phyloP scores from a whole-genome alignment of 1,284 basidiomycete species.

The Coniferiporia sulphurascens region DNA sequence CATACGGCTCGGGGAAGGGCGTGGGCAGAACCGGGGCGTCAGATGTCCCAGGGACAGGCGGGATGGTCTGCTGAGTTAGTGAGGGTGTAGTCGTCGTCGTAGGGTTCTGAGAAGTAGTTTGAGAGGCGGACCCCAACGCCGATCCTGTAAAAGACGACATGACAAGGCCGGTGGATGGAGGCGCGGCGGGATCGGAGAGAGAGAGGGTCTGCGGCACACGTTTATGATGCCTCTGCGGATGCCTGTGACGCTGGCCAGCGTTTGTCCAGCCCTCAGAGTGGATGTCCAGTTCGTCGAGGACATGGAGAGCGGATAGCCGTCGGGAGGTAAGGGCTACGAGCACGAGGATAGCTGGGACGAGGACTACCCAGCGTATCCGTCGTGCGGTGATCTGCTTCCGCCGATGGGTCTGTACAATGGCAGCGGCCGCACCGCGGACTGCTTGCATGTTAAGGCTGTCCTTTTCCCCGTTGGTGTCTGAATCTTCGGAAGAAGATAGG shows the following conservation, averaged over 20 bases:
- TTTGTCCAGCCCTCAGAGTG: conserved; percentile 15
- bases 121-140: background rate
- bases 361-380: conserved; percentile 42
- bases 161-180: conserved; percentile 13
- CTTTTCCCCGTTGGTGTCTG: conserved; percentile 26
- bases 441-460: conserved; percentile 5
- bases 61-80: conserved; percentile 26
- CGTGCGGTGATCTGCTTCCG: conserved; percentile 40
- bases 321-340: conserved; percentile 48
- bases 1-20: conserved; percentile 75
- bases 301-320: conserved; percentile 30
- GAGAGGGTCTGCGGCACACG: conserved; percentile 8
- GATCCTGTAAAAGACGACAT: background rate
- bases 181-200: conserved; percentile 17
- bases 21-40: conserved; percentile 48
- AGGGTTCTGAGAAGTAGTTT: conserved; percentile 25
- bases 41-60: conserved; percentile 33
- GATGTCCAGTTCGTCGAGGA: conserved; percentile 26
- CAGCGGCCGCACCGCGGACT: conserved; percentile 13
- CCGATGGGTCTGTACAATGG: conserved; percentile 17
- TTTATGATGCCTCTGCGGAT: background rate
- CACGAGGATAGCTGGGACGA: conserved; percentile 50
- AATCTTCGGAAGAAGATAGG: conserved; percentile 3
- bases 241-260: background rate
- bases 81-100: conserved; percentile 19